Base-by-base conservation (phyloP, 768 basidiomycete species). In the Trametes punicea region DNA sequence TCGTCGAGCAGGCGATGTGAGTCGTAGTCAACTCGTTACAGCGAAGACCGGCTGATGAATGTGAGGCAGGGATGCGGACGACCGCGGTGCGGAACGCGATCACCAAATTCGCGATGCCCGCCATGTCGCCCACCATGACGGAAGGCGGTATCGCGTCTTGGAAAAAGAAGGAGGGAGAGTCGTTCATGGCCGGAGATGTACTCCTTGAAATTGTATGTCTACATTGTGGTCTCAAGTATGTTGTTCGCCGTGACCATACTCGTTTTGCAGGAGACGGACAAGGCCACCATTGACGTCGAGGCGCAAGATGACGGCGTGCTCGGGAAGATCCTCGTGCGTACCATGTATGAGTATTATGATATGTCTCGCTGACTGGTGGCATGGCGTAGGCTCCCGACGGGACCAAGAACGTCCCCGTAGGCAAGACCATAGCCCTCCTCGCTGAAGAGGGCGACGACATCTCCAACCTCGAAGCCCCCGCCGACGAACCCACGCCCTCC, bases 371-470 rank as follows among this genome's bases (percentile, higher is more conserved):
- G 31, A 21, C 40, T 3, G n/a, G 1, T 2, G 8, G 18, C 51
- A 18, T 2, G 25, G 42, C 20, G 13, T 70, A 93, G 91, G 70
- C 77, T 39, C 77, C 77, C 27, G 90, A 92, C 46, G 94, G 95
- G 44, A 72, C 90, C 2, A 91, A 93, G 67, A 87, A 87, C 65
- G 79, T 99, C 51, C 79, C 85, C 0, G 90, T 98, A 41, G 97
- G 97, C 42, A 86, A 86, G 69, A 70, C 87, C 20, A 98, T 99
- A 64, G 96, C 93, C 2, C 77, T 99, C 39, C 81, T 98, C 7
- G 95, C 93, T 25, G 95, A 99, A 68, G 91, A 95, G 71, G 96
- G 96, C 7, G 96, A 99, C 71, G 90, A 98, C 71, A 85, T 98
- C 56, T 85, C 93, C 49, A 86, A 88, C 66, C 81, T 98, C 41